Conservation (phyloP, 1,139 yeast species). For the Yamadazyma buinensis region DNA sequence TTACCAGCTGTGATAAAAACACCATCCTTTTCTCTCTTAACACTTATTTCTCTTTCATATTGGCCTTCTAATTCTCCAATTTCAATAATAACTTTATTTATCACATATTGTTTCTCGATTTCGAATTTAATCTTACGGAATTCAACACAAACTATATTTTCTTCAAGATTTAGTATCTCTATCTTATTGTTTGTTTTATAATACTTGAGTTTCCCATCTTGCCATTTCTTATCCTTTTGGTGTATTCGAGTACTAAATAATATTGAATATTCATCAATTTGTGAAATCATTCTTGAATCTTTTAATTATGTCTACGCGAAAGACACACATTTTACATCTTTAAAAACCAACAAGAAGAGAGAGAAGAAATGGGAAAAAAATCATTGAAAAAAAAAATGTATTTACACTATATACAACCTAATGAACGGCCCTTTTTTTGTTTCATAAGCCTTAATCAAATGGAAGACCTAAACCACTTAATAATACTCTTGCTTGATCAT, state of each 20-base stretch:
- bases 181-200: constrained; percentile 47
- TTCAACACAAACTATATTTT: constrained; percentile 31
- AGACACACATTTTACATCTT: too few species aligned
- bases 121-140: constrained; percentile 11
- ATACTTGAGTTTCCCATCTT: constrained; percentile 47
- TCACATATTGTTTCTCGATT: constrained; percentile 9
- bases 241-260: constrained; percentile 44
- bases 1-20: constrained; percentile 5
- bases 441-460: constrained; percentile 36
- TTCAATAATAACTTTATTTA: constrained; percentile 12
- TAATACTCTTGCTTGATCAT: constrained; percentile 85
- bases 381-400: too few species aligned
- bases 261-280: constrained; percentile 11
- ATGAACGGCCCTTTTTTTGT: too few species aligned
- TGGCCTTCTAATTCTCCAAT: constrained; percentile 7
- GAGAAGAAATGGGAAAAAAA: too few species aligned
- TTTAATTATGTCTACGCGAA: too few species aligned
- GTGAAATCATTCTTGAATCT: constrained; percentile 9
- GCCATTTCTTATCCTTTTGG: constrained; percentile 54
- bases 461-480: constrained; percentile 84
- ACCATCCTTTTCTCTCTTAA: constrained; percentile 6
- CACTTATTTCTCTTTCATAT: constrained; percentile 10
- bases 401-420: too few species aligned
- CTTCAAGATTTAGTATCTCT: constrained; percentile 39
- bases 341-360: too few species aligned